Evolutionary conservation across 2,329 filamentous ascomycete genomes (phyloP).

Genomic region (Tolypocladium inflatum): DNA sequence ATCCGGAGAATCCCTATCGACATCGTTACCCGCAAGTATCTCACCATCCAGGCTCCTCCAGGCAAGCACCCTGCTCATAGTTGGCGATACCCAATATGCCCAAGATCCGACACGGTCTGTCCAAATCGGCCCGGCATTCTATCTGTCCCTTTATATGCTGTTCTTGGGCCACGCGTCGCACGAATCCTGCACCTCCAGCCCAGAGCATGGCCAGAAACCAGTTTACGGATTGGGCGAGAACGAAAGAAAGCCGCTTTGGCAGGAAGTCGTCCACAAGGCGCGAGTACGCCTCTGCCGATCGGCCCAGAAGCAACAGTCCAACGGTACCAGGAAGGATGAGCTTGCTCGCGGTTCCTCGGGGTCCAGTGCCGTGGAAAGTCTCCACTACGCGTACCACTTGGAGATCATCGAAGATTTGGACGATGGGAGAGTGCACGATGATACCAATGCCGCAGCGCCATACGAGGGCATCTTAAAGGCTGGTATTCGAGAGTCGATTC

Average conservation of each 20-base stretch:
- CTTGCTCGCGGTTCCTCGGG: neutral
- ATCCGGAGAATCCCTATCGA: slow-evolving; percentile 79
- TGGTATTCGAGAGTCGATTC: slow-evolving; percentile 44
- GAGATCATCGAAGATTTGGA: slow-evolving; percentile 73
- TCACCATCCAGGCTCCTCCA: slow-evolving; percentile 87
- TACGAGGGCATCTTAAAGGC: slow-evolving; percentile 32
- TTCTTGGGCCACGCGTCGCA: slow-evolving; percentile 65
- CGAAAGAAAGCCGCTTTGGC: slow-evolving; percentile 70
- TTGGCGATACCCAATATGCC: slow-evolving; percentile 77
- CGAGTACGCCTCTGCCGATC: slow-evolving; percentile 70
- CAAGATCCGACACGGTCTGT: slow-evolving; percentile 52
- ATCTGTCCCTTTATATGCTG: slow-evolving; percentile 87
- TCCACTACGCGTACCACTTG: slow-evolving; percentile 65
- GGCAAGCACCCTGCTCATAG: slow-evolving; percentile 81
- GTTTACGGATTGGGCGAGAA: slow-evolving; percentile 18
- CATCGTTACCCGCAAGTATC: slow-evolving; percentile 68
- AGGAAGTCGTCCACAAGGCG: slow-evolving; percentile 92
- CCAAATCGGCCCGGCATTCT: slow-evolving; percentile 82
- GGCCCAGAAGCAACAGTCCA: slow-evolving; percentile 25
- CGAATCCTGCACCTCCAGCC: neutral
- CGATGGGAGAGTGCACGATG: slow-evolving; percentile 44
- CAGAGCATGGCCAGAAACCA: neutral
- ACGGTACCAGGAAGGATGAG: neutral
- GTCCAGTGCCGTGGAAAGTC: neutral
- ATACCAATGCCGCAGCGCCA: slow-evolving; percentile 19